Conservation (phyloP, 2,329 filamentous ascomycete species). For the Fusarium lateritium region DNA sequence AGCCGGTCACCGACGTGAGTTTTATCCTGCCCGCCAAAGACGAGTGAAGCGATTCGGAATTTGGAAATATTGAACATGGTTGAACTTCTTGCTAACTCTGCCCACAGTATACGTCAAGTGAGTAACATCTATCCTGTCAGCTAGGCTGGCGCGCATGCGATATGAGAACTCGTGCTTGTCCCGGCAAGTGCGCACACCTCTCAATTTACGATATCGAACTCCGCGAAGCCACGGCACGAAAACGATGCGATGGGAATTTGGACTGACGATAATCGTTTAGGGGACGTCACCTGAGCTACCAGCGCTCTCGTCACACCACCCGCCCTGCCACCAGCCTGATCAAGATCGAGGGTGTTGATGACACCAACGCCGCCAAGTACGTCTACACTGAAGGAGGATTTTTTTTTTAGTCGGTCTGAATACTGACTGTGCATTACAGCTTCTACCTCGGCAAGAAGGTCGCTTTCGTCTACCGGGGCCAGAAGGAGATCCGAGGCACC, state of each 20-base stretch:
- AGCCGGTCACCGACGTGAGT: conserved; percentile 91
- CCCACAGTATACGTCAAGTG: conserved; percentile 87
- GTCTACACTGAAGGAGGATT: conserved; percentile 52
- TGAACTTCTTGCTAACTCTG: conserved; percentile 56
- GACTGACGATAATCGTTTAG: conserved; percentile 63
- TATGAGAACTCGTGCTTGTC: conserved; percentile 23
- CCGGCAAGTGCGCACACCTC: conserved; percentile 28
- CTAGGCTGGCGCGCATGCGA: conserved; percentile 37
- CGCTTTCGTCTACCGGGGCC: conserved; percentile 97
- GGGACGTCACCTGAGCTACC: conserved; percentile 98
- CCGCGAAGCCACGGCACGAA: conserved; percentile 45
- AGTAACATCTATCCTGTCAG: conserved; percentile 61
- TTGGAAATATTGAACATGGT: conserved; percentile 37
- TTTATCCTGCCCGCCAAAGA: conserved; percentile 31
- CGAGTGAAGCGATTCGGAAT: conserved; percentile 31
- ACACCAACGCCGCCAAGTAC: conserved; percentile 89
- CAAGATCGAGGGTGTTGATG: conserved; percentile 98
- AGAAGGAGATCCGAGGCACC: conserved; percentile 94
- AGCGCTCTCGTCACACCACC: conserved; percentile 93
- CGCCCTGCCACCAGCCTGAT: conserved; percentile 93
- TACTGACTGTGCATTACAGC: conserved; percentile 58
- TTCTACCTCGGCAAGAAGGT: conserved; percentile 99
- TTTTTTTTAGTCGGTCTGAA: conserved; percentile 8
- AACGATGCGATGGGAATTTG: conserved; percentile 43
- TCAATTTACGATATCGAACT: conserved; percentile 46